These are phyloP conservation scores for Fusarium vanettenii DNA, from an alignment of 2,329 filamentous ascomycete genomes.

Conservation along the genomic window DNA sequence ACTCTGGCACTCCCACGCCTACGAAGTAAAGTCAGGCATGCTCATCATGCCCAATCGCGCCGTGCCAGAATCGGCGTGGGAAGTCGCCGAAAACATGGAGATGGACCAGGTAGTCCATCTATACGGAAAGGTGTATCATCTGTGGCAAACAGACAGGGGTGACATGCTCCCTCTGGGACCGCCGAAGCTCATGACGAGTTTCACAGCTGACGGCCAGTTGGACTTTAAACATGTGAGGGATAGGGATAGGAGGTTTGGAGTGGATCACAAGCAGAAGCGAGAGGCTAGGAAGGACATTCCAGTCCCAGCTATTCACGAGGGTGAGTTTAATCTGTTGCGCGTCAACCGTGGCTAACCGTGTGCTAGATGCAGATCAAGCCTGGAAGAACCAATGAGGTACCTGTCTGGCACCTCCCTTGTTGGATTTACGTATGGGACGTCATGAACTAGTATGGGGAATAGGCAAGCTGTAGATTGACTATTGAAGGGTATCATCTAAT, in stretches of 20 bases:
- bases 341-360: background rate
- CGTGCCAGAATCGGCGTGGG: conserved; percentile 74
- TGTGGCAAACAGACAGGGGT: conserved; percentile 86
- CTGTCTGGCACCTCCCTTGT: background rate
- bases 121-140: conserved; percentile 87
- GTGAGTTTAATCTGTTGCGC: conserved; percentile 34
- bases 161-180: conserved; percentile 66
- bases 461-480: background rate
- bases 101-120: conserved; percentile 81
- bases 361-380: conserved; percentile 38
- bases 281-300: conserved; percentile 56
- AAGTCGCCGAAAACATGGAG: conserved; percentile 79
- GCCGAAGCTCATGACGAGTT: conserved; percentile 67
- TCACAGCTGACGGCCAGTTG: conserved; percentile 61
- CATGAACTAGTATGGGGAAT: background rate
- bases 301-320: conserved; percentile 56
- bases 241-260: conserved; percentile 59
- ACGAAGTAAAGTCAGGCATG: conserved; percentile 83
- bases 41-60: conserved; percentile 77
- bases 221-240: conserved; percentile 58
- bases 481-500: conserved; percentile 31
- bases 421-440: background rate
- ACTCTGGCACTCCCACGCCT: conserved; percentile 82
- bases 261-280: conserved; percentile 58
- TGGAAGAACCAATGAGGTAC: conserved; percentile 29